These are phyloP conservation scores for Aspergillus sclerotioniger DNA, from an alignment of 495 filamentous ascomycete genomes.

Conservation along the genomic window DNA sequence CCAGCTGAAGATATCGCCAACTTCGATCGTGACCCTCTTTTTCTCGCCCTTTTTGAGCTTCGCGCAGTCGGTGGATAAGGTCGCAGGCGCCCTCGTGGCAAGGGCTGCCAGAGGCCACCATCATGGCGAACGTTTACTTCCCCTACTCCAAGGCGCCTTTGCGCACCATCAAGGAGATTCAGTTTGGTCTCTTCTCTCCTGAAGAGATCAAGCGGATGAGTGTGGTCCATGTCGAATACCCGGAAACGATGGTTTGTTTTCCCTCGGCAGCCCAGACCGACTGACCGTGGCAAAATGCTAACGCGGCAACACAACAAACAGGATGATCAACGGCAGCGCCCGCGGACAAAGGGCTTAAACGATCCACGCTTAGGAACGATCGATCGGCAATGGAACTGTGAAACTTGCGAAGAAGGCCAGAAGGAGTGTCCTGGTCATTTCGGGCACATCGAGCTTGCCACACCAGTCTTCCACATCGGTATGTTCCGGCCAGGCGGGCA, in stretches of 20 bases:
- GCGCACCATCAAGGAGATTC: slow-evolving; percentile 95
- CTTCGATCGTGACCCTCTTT: slow-evolving; percentile 21
- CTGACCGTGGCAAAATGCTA: slow-evolving; percentile 18
- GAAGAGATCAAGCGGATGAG: slow-evolving; percentile 99
- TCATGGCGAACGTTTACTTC: slow-evolving; percentile 92
- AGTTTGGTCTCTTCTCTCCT: slow-evolving; percentile 93
- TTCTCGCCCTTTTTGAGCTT: slow-evolving; percentile 36
- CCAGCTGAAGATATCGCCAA: slow-evolving; percentile 25
- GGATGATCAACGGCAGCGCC: slow-evolving; percentile 85
- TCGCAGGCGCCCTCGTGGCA: slow-evolving; percentile 55
- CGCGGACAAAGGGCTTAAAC: slow-evolving; percentile 85
- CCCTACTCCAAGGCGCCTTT: slow-evolving; percentile 90
- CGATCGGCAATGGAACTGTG: slow-evolving; percentile 89
- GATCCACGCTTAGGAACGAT: slow-evolving; percentile 93
- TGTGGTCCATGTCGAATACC: slow-evolving; percentile 86
- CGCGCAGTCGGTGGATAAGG: slow-evolving; percentile 44
- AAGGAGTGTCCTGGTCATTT: slow-evolving; percentile 96
- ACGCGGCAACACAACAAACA: slow-evolving; percentile 27
- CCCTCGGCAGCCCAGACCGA: slow-evolving; percentile 6
- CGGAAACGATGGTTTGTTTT: slow-evolving; percentile 83
- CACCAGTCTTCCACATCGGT: slow-evolving; percentile 84
- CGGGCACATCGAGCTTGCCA: slow-evolving; percentile 93
- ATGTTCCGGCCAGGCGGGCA: slow-evolving; percentile 34
- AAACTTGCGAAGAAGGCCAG: slow-evolving; percentile 91
- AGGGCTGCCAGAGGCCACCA: slow-evolving; percentile 57